Conservation (phyloP, 129 eudicot genomes). For the Helianthus annuus region DNA sequence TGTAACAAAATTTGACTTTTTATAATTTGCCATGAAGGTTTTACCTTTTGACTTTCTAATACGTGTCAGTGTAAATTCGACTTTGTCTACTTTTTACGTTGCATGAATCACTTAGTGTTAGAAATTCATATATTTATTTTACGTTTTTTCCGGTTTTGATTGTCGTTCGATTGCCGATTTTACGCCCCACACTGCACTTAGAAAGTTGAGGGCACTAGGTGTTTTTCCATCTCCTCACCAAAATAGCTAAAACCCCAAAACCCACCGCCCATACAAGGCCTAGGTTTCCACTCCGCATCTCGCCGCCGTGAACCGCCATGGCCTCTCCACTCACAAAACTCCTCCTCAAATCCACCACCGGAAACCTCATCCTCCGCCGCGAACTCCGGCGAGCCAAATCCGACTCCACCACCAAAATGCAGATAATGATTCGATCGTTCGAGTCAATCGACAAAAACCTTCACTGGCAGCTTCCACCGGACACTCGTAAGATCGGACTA, state of each 20-base stretch:
- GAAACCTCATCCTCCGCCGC: constrained; percentile 11
- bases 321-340: constrained; percentile 31
- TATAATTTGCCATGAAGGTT: too few relatives aligned
- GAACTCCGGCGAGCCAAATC: constrained; percentile 34
- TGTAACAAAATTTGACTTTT: too few relatives aligned
- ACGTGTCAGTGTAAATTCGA: too few relatives aligned
- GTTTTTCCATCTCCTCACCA: neutral
- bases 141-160: too few relatives aligned
- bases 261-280: neutral
- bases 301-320: constrained; percentile 28
- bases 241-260: constrained; percentile 6
- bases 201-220: too few relatives aligned
- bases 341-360: constrained; percentile 13
- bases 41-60: too few relatives aligned
- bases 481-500: constrained; percentile 29
- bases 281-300: neutral
- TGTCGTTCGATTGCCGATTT: too few relatives aligned
- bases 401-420: constrained; percentile 34
- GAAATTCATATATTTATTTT: too few relatives aligned
- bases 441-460: constrained; percentile 40
- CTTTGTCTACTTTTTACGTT: too few relatives aligned
- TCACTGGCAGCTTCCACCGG: constrained; percentile 37
- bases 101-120: too few relatives aligned
- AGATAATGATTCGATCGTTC: constrained; percentile 32
- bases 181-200: too few relatives aligned